These are phyloP conservation scores for Lichenothelia convexa DNA, from an alignment of 495 filamentous ascomycete genomes.

Conservation along the genomic window DNA sequence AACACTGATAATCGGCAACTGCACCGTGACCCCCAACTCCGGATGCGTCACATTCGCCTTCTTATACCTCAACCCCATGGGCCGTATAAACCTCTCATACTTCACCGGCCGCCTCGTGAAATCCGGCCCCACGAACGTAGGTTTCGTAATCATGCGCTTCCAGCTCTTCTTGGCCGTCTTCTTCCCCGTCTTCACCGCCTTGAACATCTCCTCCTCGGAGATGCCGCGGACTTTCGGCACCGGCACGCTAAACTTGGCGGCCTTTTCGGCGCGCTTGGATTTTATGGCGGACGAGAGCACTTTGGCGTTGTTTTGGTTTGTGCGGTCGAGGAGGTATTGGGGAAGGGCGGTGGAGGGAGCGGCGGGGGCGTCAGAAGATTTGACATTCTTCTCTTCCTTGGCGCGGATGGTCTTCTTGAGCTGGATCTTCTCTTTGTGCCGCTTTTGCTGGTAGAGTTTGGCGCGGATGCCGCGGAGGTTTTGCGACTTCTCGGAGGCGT, in stretches of 20 bases:
- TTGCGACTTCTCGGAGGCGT: constrained; percentile 70
- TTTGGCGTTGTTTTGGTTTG: constrained; percentile 74
- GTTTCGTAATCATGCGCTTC: constrained; percentile 95
- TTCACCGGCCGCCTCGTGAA: constrained; percentile 89
- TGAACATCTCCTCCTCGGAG: constrained; percentile 95
- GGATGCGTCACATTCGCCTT: constrained; percentile 86
- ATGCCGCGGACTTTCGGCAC: constrained; percentile 89
- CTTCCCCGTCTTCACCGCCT: constrained; percentile 89
- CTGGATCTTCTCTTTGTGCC: constrained; percentile 95
- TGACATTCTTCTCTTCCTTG: constrained; percentile 89
- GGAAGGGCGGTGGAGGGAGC: constrained; percentile 59
- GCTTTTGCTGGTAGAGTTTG: constrained; percentile 87
- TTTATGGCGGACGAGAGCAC: constrained; percentile 70
- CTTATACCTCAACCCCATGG: constrained; percentile 80
- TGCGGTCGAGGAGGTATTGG: constrained; percentile 77
- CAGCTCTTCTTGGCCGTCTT: constrained; percentile 62
- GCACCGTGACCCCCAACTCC: constrained; percentile 73
- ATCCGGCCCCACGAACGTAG: constrained; percentile 73
- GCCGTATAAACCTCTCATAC: constrained; percentile 65
- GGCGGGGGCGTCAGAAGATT: constrained; percentile 60
- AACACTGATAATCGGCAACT: constrained; percentile 80
- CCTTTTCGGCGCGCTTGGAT: constrained; percentile 78
- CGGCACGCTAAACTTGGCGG: constrained; percentile 87
- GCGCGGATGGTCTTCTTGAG: constrained; percentile 92
- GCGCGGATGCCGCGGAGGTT: constrained; percentile 79